Evolutionary conservation across 2,329 filamentous ascomycete genomes (phyloP), one percentile per base, ranked within the genome.

Genomic region (Epichloe glyceriae): DNA sequence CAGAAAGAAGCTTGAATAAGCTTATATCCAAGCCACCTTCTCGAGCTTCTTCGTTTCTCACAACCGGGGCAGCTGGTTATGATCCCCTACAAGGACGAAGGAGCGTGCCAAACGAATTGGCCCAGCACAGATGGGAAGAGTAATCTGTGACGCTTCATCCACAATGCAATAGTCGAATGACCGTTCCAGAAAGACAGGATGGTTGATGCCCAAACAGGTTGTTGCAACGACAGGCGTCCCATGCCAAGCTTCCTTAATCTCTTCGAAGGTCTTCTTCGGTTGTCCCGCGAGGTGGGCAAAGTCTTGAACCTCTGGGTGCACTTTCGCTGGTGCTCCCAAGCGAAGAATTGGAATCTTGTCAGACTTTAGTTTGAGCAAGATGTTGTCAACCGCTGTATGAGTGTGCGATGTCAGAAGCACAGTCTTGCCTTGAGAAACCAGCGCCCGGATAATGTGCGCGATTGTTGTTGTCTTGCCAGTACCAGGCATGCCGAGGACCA

Each of bases 391-490:
- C 3, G 93, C 93, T 1, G 90, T 95, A 63, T 98, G 93, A 0
- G 93, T 98, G 65, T 97, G 97, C 0, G 90, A 96, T 0, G 93
- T 94, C 40, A 98, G 72, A 6, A 98, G 73, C 14, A 98, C 89
- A 51, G 86, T 95, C 69, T 97, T 97, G 11, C 88, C 86, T 64
- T 95, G 87, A 0, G 85, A 82, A 5, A 93, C 85, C 33, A 98
- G 74, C 1, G 91, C 88, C 43, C 88, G 83, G 60, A 98, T 97
- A 58, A 98, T 96, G 64, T 97, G 90, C 5, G 91, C 89, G 61
- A 98, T 97, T 0, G 93, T 98, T 0, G 93, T 98, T 3, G 93
- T 98, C 68, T 98, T 98, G 52, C 93, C 93, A 0, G 93, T 98
- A 7, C 93, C 93, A 2, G 93, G 93, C 93, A 98, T 98, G 30